phyloP scores from a whole-genome alignment of 805 yeast species.

The Blastobotrys parvus region DNA sequence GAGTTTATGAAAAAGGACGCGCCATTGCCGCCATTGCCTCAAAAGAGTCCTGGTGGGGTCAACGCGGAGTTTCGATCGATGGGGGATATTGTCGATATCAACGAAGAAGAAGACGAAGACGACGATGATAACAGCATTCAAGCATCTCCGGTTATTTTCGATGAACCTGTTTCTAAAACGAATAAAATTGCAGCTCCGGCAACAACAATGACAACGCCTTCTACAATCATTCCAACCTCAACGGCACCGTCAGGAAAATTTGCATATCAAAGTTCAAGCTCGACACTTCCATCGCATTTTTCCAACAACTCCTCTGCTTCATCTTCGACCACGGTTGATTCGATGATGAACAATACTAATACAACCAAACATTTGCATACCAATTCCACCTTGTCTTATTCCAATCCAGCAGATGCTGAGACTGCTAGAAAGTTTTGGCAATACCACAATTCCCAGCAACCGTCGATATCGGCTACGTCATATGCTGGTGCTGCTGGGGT shows the following conservation, averaged over 20 bases:
- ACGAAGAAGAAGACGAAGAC: neutral
- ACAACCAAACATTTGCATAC: neutral
- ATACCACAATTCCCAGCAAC: neutral
- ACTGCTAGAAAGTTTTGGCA: neutral
- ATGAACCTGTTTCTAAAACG: neutral
- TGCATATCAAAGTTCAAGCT: neutral
- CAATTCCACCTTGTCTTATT: neutral
- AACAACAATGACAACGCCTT: too few relatives aligned
- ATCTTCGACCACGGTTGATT: conserved; percentile 1
- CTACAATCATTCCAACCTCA: too few relatives aligned
- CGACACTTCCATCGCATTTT: neutral
- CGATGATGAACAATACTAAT: neutral
- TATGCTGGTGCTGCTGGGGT: neutral
- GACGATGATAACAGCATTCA: neutral
- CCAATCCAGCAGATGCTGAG: neutral
- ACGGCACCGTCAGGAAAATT: too few relatives aligned
- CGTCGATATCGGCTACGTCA: neutral
- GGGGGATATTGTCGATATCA: too few relatives aligned
- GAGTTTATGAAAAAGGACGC: neutral
- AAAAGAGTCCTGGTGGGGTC: neutral
- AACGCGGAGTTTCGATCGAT: neutral
- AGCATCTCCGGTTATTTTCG: neutral
- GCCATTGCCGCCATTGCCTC: neutral
- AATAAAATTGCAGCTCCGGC: too few relatives aligned
- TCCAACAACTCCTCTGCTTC: conserved; percentile 1